Conservation (phyloP, 371 early-diverging fungal species). For the Syncephalastrum racemosum region DNA sequence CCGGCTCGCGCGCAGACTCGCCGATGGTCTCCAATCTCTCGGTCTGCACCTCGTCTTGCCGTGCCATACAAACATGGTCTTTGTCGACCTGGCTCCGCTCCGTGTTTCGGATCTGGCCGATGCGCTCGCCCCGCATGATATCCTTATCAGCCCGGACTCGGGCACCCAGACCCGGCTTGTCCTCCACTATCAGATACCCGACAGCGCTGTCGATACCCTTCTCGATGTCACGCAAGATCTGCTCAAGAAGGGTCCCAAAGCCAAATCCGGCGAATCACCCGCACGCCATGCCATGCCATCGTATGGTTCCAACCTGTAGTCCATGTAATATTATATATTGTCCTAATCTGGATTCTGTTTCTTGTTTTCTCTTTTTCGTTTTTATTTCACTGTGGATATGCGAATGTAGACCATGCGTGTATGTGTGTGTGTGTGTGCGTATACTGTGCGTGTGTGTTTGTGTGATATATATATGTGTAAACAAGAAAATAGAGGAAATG, state of each 20-base stretch:
- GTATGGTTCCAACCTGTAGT: too few relatives aligned
- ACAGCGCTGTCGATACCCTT: slow-evolving; percentile 53
- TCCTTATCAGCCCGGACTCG: slow-evolving; percentile 47
- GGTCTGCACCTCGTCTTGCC: slow-evolving; percentile 63
- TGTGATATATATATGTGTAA: background rate
- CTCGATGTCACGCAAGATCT: slow-evolving; percentile 22
- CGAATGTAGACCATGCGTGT: too few relatives aligned
- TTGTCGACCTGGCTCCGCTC: slow-evolving; percentile 54
- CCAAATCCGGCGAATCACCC: background rate
- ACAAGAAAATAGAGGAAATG: background rate
- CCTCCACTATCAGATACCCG: slow-evolving; percentile 69
- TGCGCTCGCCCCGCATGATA: slow-evolving; percentile 43
- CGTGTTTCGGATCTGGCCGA: slow-evolving; percentile 47
- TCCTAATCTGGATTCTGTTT: too few relatives aligned
- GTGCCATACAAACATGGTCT: slow-evolving; percentile 91
- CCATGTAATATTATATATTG: too few relatives aligned
- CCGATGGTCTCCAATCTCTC: slow-evolving; percentile 48
- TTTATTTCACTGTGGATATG: too few relatives aligned
- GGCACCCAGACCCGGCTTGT: slow-evolving; percentile 60
- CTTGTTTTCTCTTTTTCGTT: too few relatives aligned
- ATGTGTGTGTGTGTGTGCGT: slow-evolving; percentile 1
- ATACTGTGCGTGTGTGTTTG: background rate
- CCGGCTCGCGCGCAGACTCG: slow-evolving; percentile 57
- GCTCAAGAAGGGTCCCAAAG: slow-evolving; percentile 6
- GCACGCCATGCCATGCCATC: too few relatives aligned